phyloP scores from a whole-genome alignment of 2,329 filamentous ascomycete species.

The Hypocreales sp. region DNA sequence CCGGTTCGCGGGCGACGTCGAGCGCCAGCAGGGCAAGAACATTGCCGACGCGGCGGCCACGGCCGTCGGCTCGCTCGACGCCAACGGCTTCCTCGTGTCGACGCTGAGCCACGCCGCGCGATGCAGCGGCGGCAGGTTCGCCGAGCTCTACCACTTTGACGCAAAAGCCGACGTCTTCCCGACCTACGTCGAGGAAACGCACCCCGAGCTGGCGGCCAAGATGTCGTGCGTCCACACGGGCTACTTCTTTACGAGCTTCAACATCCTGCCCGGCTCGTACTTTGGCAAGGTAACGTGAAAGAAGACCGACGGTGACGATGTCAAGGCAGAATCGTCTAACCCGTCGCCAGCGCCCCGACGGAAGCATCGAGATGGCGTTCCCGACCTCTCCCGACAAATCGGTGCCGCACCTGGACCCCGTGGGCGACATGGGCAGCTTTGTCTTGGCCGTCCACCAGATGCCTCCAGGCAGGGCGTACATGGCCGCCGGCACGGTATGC shows the following conservation, averaged over 20 bases:
- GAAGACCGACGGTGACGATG: too few relatives aligned
- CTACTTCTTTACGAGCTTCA: slow-evolving; percentile 30
- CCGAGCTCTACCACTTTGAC: slow-evolving; percentile 37
- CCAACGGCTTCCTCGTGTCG: slow-evolving; percentile 33
- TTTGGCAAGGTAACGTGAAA: slow-evolving; percentile 29
- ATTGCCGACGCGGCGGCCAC: slow-evolving; percentile 36
- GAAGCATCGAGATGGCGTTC: slow-evolving; percentile 30
- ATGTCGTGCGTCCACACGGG: slow-evolving; percentile 36
- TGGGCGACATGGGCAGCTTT: slow-evolving; percentile 30
- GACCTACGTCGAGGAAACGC: slow-evolving; percentile 23
- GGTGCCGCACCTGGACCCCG: slow-evolving; percentile 29
- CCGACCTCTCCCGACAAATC: slow-evolving; percentile 20
- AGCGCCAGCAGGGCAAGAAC: slow-evolving; percentile 36
- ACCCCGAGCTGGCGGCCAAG: slow-evolving; percentile 29
- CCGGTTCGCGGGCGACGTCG: slow-evolving; percentile 29
- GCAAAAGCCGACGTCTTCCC: slow-evolving; percentile 35
- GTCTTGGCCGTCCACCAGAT: slow-evolving; percentile 32
- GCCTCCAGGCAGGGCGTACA: slow-evolving; percentile 30
- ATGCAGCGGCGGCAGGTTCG: slow-evolving; percentile 27
- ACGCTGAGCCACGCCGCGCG: slow-evolving; percentile 31
- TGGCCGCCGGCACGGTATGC: slow-evolving; percentile 28
- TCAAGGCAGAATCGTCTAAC: too few relatives aligned
- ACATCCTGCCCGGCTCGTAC: slow-evolving; percentile 28
- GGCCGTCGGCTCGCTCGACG: slow-evolving; percentile 21
- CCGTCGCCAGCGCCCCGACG: slow-evolving; percentile 17